Evolutionary conservation across 495 filamentous ascomycete genomes (phyloP).

Genomic region (Aspergillus asperescens): DNA sequence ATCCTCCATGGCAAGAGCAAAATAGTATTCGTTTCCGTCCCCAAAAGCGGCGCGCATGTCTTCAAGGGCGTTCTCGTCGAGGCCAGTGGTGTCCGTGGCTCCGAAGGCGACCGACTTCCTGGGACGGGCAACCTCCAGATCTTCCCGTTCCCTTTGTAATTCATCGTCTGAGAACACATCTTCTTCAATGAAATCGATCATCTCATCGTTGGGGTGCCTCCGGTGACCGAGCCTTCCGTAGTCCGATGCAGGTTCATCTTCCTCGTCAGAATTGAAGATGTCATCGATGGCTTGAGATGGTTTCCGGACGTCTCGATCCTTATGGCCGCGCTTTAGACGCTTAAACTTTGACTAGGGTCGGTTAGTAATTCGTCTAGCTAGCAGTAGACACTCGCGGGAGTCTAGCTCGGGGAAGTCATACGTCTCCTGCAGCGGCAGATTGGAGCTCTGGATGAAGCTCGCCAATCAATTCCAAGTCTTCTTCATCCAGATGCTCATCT

Average conservation of each 20-base stretch:
- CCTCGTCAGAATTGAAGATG: slow-evolving; percentile 90
- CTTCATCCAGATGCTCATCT: slow-evolving; percentile 86
- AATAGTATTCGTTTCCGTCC: slow-evolving; percentile 89
- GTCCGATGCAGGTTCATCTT: slow-evolving; percentile 57
- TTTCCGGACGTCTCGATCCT: slow-evolving; percentile 57
- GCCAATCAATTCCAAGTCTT: slow-evolving; percentile 92
- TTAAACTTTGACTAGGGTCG: slow-evolving; percentile 76
- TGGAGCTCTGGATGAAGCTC: slow-evolving; percentile 67
- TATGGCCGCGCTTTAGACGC: slow-evolving; percentile 86
- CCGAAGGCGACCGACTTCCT: slow-evolving; percentile 56
- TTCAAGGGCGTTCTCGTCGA: slow-evolving; percentile 86
- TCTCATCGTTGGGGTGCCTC: slow-evolving; percentile 68
- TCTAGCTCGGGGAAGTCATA: slow-evolving; percentile 30
- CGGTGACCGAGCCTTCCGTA: slow-evolving; percentile 52
- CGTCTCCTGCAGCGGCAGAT: slow-evolving; percentile 57
- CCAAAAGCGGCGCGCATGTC: slow-evolving; percentile 96
- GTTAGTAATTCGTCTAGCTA: background rate
- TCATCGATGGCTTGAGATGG: slow-evolving; percentile 70
- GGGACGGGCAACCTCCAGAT: slow-evolving; percentile 77
- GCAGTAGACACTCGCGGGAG: background rate
- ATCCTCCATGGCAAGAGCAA: slow-evolving; percentile 81
- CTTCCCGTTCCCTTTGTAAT: slow-evolving; percentile 69
- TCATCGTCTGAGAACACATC: slow-evolving; percentile 90
- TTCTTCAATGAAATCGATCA: slow-evolving; percentile 96
- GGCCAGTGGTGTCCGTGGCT: slow-evolving; percentile 61